Conservation (phyloP, 2,329 filamentous ascomycete species). For the Hymenotorrendiella dingleyae region DNA sequence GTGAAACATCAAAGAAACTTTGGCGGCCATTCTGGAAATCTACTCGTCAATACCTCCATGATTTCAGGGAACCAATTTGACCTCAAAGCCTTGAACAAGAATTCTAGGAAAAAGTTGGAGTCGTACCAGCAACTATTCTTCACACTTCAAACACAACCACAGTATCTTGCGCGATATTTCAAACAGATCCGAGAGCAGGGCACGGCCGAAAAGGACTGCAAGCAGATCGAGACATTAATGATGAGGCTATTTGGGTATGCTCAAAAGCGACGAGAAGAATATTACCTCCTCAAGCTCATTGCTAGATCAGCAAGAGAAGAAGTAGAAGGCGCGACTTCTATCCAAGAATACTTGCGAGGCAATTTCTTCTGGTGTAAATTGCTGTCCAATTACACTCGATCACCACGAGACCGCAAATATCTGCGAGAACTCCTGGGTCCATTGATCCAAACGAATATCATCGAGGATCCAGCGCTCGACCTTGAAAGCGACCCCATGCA, state of each 20-base stretch:
- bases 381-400: conserved; percentile 80
- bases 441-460: conserved; percentile 83
- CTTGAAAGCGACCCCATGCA: conserved; percentile 96
- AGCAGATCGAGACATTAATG: conserved; percentile 85
- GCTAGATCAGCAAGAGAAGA: conserved; percentile 79
- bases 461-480: conserved; percentile 85
- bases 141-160: conserved; percentile 90
- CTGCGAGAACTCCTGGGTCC: conserved; percentile 80
- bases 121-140: conserved; percentile 98
- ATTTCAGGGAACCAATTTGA: conserved; percentile 89
- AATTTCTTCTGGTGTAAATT: conserved; percentile 93
- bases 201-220: conserved; percentile 84
- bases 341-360: conserved; percentile 83
- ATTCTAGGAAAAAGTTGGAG: conserved; percentile 89
- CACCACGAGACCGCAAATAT: conserved; percentile 87
- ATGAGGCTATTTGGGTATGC: conserved; percentile 97
- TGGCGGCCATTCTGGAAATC: conserved; percentile 77
- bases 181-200: conserved; percentile 75
- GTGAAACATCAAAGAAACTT: conserved; percentile 96
- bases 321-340: conserved; percentile 61
- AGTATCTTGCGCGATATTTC: conserved; percentile 88
- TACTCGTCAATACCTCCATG: conserved; percentile 84
- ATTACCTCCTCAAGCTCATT: conserved; percentile 88
- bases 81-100: conserved; percentile 95
- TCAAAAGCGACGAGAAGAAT: conserved; percentile 93